Conservation (phyloP, 805 yeast species). For the Naumovozyma castellii region DNA sequence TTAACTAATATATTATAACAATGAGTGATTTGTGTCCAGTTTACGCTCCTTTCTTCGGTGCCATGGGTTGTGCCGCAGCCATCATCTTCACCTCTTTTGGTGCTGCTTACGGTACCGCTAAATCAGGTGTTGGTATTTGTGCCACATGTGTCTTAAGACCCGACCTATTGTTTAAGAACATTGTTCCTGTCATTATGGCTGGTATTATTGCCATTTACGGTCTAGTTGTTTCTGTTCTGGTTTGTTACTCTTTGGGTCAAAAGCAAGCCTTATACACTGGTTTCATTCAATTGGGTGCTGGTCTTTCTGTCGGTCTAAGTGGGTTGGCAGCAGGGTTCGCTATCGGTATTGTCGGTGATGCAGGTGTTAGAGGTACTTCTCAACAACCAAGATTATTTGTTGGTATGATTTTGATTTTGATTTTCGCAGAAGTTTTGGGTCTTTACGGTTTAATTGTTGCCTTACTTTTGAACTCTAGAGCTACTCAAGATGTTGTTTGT, state of each 20-base stretch:
- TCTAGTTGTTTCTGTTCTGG: constrained; percentile 88
- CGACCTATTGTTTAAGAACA: constrained; percentile 83
- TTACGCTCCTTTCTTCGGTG: constrained; percentile 89
- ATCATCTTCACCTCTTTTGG: constrained; percentile 98
- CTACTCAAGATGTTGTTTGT: constrained; percentile 83
- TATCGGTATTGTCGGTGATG: constrained; percentile 98
- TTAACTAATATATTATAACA: neutral
- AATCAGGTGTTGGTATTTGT: constrained; percentile 98
- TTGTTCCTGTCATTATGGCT: constrained; percentile 97
- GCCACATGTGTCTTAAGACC: constrained; percentile 98
- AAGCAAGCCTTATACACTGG: constrained; percentile 92
- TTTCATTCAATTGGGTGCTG: constrained; percentile 96
- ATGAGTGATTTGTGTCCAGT: constrained; percentile 35
- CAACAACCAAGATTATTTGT: constrained; percentile 98
- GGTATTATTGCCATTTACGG: constrained; percentile 99
- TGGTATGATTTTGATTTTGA: constrained; percentile 95
- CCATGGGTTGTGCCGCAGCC: constrained; percentile 98
- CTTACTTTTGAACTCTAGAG: constrained; percentile 93
- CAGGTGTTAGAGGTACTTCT: constrained; percentile 97
- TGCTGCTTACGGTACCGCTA: constrained; percentile 98
- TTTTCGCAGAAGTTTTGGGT: constrained; percentile 98
- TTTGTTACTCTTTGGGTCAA: constrained; percentile 81
- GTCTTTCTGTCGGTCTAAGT: constrained; percentile 91
- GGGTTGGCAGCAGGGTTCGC: constrained; percentile 99
- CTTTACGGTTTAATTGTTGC: constrained; percentile 98